phyloP scores from a whole-genome alignment of 352 stramenopile species.

The Aphanomyces stellatus region DNA sequence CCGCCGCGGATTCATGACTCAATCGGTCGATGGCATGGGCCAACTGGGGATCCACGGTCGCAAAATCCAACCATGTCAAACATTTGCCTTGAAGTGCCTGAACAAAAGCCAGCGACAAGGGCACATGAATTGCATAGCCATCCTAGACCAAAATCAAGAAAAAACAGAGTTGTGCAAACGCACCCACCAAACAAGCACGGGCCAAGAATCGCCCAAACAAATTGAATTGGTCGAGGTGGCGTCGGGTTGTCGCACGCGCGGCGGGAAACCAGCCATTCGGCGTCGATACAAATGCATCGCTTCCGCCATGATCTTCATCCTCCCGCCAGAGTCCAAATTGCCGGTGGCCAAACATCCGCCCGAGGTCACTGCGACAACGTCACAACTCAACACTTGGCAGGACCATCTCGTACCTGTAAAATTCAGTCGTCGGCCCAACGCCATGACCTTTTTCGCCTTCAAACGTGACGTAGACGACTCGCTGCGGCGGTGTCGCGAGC shows the following conservation, averaged over 20 bases:
- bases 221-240: neutral
- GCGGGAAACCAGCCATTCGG: neutral
- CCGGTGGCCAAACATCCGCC: neutral
- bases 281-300: neutral
- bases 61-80: neutral
- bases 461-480: slow-evolving; percentile 23
- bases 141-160: neutral
- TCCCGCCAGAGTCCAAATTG: neutral
- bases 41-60: neutral
- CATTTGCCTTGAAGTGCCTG: neutral
- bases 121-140: neutral
- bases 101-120: neutral
- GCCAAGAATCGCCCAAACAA: neutral
- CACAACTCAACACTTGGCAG: neutral
- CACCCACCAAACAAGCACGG: neutral
- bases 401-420: slow-evolving; percentile 22
- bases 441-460: slow-evolving; percentile 24
- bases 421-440: slow-evolving; percentile 31
- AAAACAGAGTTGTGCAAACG: too few species aligned
- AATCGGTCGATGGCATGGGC: neutral
- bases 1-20: neutral
- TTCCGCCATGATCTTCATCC: neutral
- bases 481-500: neutral
- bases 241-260: neutral
- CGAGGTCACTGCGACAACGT: neutral